phyloP scores from a whole-genome alignment of 208 protist species.

The Acanthamoeba triangularis region DNA sequence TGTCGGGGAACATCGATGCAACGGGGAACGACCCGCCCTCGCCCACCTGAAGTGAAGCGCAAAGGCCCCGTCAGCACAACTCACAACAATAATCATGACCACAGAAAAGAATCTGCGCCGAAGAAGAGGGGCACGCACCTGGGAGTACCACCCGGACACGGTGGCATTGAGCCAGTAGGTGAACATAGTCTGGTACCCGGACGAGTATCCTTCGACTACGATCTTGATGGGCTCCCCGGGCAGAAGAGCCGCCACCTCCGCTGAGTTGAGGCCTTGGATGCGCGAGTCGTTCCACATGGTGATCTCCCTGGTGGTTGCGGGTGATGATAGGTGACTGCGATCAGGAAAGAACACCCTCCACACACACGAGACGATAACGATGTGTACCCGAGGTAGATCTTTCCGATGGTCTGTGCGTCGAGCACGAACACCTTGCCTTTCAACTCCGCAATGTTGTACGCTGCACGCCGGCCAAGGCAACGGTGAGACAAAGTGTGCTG shows the following conservation, averaged over 20 bases:
- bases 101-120: too few species aligned
- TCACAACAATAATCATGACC: too few species aligned
- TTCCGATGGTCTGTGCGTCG: background rate
- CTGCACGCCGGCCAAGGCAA: background rate
- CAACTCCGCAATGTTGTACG: background rate
- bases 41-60: background rate
- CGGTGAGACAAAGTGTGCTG: background rate
- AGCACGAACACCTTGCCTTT: background rate
- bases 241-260: background rate
- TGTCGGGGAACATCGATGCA: background rate
- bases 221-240: background rate
- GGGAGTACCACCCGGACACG: background rate
- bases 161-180: background rate
- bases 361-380: background rate
- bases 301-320: too few species aligned
- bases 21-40: background rate
- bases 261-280: background rate
- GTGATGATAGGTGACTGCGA: too few species aligned
- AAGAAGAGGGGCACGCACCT: background rate
- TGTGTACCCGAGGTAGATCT: background rate
- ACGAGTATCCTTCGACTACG: background rate
- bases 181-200: background rate
- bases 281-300: constrained; percentile 52
- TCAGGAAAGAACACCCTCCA: too few species aligned
- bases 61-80: too few species aligned